Evolutionary conservation across 306 rosid genomes (phyloP).

Genomic region (Echinosophora koreensis): DNA sequence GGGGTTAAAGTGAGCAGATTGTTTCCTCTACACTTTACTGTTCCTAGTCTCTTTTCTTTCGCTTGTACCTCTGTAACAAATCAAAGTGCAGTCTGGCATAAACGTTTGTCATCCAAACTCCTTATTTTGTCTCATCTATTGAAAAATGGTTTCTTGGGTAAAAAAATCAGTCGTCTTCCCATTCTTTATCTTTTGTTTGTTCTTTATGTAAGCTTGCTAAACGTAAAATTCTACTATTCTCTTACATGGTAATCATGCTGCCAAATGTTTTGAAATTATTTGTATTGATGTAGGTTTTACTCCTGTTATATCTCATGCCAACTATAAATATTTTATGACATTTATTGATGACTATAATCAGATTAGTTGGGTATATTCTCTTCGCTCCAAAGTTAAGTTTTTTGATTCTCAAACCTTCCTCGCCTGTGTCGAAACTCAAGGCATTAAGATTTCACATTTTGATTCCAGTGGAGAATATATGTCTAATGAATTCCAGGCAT

Average conservation of each 20-base stretch:
- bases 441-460: not conserved
- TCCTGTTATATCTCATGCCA: not conserved
- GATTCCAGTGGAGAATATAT: not conserved
- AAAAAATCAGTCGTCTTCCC: not conserved
- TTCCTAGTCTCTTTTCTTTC: not conserved
- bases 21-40: not conserved
- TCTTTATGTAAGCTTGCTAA: not conserved
- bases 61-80: not conserved
- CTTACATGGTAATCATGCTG: not conserved
- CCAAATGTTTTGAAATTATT: not conserved
- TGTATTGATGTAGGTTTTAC: slow-evolving; percentile 15
- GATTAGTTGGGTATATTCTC: slow-evolving; percentile 8
- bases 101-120: not conserved
- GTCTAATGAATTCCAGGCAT: not conserved
- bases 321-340: not conserved
- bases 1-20: not conserved
- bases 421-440: not conserved
- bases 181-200: not conserved
- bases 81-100: not conserved
- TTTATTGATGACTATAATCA: slow-evolving; percentile 12
- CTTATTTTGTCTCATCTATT: not conserved
- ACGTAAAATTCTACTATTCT: not conserved
- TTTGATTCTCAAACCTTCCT: not conserved
- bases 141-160: too few species aligned
- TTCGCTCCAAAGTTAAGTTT: not conserved